Evolutionary conservation across 2,329 filamentous ascomycete species (phyloP).

Genomic region (Epichloe sp.): DNA sequence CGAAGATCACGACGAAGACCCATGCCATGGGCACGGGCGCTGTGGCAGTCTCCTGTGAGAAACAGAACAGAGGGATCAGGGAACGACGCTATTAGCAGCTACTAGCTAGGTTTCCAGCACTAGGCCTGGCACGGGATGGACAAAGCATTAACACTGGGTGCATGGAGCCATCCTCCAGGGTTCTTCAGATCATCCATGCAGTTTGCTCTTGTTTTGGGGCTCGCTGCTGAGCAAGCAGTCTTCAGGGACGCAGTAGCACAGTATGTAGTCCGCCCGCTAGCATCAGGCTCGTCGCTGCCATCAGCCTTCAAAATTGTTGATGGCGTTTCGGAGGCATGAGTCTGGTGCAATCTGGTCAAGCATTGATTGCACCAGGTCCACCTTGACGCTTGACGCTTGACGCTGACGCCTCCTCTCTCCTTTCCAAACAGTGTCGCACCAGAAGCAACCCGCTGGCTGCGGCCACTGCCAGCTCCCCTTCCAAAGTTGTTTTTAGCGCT

Average conservation of each 20-base stretch:
- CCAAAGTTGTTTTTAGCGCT: not conserved
- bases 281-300: not conserved
- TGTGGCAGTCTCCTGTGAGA: not conserved
- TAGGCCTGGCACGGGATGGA: not conserved
- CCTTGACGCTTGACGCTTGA: too few species aligned
- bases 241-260: too few species aligned
- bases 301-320: not conserved
- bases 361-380: too few species aligned
- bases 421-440: too few species aligned
- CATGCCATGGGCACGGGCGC: not conserved
- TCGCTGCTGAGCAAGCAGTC: not conserved
- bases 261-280: not conserved
- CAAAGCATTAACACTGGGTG: not conserved
- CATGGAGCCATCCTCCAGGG: not conserved
- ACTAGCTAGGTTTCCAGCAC: not conserved
- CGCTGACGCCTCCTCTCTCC: too few species aligned
- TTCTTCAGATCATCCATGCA: not conserved
- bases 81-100: not conserved
- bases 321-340: too few species aligned
- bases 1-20: not conserved
- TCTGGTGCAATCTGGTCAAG: too few species aligned
- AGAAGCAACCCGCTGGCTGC: too few species aligned
- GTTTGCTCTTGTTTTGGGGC: not conserved
- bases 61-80: not conserved
- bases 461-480: too few species aligned